Evolutionary conservation across 257 asterid species (phyloP), one percentile per base, ranked within the genome.

Genomic region (Nicotiana tomentosiformis): DNA sequence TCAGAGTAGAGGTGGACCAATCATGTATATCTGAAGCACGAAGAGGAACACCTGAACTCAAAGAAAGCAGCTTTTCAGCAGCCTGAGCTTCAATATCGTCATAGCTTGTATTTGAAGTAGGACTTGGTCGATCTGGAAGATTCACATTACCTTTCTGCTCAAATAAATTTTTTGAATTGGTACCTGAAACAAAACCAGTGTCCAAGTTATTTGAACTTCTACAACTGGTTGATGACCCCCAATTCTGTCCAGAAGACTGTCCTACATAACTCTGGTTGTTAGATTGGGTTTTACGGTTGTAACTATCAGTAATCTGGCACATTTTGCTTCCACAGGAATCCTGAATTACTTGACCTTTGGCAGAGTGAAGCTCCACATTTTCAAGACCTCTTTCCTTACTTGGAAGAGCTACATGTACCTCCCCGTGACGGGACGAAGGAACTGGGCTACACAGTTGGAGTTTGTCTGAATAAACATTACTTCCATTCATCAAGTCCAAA

Each of bases 171-270:
- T 30, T 80, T 43, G 91, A 82, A 18, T 82, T 80, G 72, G 89
- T 76, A 32, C 65, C 76, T 66, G 88, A 51, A 23, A 76, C 83
- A n/a, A 86, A 77, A 55, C 58, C 82, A 46, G 81, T 61, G 64
- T 81, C 89, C 82, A 81, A 77, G 67, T 67, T 77, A 57, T 83
- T 80, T 46, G 87, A 77, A 70, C 55, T 18, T 81, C 85, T 77
- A 83, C 79, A 53, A 83, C 64, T 9, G 85, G 81, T 53, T 30
- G 68, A 37, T 0, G 89, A 49, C 33, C 87, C 81, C 53, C 35
- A 64, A 77, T 83, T 88, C 84, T 88, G 92, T 84, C 90, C 90
- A 77, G 90, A 88, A 32, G 93, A 81, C 77, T 69, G 85, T 62
- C 77, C 84, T 62, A 60, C 84, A 58, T 62, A 81, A 81, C 85